These are phyloP conservation scores for Phialocephala subalpina DNA, from an alignment of 2,329 filamentous ascomycete genomes.

Conservation along the genomic window DNA sequence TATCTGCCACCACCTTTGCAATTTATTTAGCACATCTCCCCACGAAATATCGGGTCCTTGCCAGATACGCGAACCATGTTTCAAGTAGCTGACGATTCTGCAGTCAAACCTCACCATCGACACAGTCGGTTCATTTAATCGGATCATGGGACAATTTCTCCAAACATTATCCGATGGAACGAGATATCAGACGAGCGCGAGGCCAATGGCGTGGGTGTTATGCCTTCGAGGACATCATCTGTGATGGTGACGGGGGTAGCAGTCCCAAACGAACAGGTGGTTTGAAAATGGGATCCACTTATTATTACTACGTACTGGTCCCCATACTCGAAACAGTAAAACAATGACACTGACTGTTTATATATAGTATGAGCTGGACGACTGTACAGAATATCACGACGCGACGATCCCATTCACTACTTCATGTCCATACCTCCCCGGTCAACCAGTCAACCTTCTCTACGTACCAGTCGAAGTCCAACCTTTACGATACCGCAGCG, in stretches of 20 bases:
- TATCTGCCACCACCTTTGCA: constrained; percentile 22
- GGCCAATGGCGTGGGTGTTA: constrained; percentile 89
- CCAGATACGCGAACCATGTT: constrained; percentile 24
- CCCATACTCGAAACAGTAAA: constrained; percentile 43
- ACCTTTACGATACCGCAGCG: constrained; percentile 65
- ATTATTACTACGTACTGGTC: constrained; percentile 89
- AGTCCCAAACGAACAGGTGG: constrained; percentile 73
- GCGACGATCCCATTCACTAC: constrained; percentile 76
- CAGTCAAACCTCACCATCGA: constrained; percentile 67
- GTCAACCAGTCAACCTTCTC: constrained; percentile 86
- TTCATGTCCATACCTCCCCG: constrained; percentile 84
- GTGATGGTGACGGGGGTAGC: constrained; percentile 69
- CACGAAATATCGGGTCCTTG: constrained; percentile 14
- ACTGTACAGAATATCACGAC: constrained; percentile 79
- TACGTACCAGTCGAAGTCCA: constrained; percentile 77
- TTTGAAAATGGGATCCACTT: constrained; percentile 90
- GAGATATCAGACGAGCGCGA: constrained; percentile 76
- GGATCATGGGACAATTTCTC: constrained; percentile 97
- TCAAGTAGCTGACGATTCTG: constrained; percentile 27
- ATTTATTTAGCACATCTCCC: constrained; percentile 31
- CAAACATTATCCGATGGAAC: constrained; percentile 80
- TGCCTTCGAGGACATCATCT: constrained; percentile 84
- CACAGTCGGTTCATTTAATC: constrained; percentile 78
- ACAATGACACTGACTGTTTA: constrained; percentile 28
- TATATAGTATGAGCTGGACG: constrained; percentile 81